A percentile compares a stretch with the other conserved stretches of the same genome.
Evolutionary conservation across 2,329 filamentous ascomycete species (phyloP).

Genomic region (Sarocladium strictum): DNA sequence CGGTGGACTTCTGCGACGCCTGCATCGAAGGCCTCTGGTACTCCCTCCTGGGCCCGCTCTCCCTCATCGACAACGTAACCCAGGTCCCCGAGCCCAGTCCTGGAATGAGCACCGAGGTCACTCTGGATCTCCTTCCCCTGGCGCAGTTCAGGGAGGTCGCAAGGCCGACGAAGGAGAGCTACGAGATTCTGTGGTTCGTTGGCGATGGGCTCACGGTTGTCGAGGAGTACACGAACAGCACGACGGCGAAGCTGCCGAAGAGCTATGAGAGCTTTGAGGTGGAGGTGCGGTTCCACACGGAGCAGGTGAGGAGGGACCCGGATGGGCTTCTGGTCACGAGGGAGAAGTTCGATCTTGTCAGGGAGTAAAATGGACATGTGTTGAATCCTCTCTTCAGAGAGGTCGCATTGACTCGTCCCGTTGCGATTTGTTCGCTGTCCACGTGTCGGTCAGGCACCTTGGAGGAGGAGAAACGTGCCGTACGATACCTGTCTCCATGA

Average conservation of each 20-base stretch:
- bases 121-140: constrained; percentile 20
- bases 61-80: constrained; percentile 22
- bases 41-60: constrained; percentile 19
- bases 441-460: too few species aligned
- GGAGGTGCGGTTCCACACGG: constrained; percentile 21
- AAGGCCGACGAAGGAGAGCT: constrained; percentile 18
- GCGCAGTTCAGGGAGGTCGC: constrained; percentile 20
- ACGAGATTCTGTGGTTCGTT: constrained; percentile 22
- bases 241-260: constrained; percentile 17
- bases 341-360: constrained; percentile 14
- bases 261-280: constrained; percentile 16
- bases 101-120: constrained; percentile 17
- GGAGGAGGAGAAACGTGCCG: too few species aligned
- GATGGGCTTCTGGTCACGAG: constrained; percentile 15
- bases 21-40: constrained; percentile 25
- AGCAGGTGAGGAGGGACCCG: constrained; percentile 21
- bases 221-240: constrained; percentile 21
- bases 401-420: too few species aligned
- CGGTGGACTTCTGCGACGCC: constrained; percentile 21
- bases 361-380: too few species aligned
- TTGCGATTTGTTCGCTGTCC: too few species aligned
- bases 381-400: too few species aligned
- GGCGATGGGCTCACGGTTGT: constrained; percentile 16
- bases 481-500: too few species aligned
- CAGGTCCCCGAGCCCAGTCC: constrained; percentile 14